Evolutionary conservation across 495 filamentous ascomycete genomes (phyloP).

Genomic region (Penicillium silybi): DNA sequence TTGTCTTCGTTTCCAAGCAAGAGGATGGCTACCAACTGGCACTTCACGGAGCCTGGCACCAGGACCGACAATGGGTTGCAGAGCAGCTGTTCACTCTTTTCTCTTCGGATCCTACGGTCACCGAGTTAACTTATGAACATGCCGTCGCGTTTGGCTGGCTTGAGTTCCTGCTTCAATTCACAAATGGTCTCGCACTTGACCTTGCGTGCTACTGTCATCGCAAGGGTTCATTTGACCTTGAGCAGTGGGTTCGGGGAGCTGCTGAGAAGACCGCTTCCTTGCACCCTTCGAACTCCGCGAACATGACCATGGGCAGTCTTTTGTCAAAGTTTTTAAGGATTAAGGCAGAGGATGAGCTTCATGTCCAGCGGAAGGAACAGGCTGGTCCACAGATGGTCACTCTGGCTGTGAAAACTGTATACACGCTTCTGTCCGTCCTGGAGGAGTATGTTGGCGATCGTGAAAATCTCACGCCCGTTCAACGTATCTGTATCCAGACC

Average conservation of each 20-base stretch:
- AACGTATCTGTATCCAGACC: slow-evolving; percentile 82
- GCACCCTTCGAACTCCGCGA: slow-evolving; percentile 13
- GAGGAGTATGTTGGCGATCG: slow-evolving; percentile 59
- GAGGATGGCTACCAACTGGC: slow-evolving; percentile 75
- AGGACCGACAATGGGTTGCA: slow-evolving; percentile 78
- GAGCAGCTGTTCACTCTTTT: slow-evolving; percentile 75
- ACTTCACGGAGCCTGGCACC: slow-evolving; percentile 82
- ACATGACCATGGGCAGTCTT: slow-evolving; percentile 56
- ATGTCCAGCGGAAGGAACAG: slow-evolving; percentile 61
- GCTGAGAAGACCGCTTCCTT: slow-evolving; percentile 39
- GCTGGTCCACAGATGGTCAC: slow-evolving; percentile 60
- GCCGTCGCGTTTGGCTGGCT: slow-evolving; percentile 76
- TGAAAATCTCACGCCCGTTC: slow-evolving; percentile 59
- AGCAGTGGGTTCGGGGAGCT: slow-evolving; percentile 72
- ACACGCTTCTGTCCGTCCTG: slow-evolving; percentile 72
- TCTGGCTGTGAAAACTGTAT: slow-evolving; percentile 79
- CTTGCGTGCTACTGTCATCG: slow-evolving; percentile 86
- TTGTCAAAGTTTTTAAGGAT: slow-evolving; percentile 72
- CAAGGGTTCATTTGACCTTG: slow-evolving; percentile 71
- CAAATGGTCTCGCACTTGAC: slow-evolving; percentile 81
- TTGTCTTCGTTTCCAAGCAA: slow-evolving; percentile 58
- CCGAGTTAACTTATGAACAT: slow-evolving; percentile 80
- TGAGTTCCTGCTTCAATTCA: slow-evolving; percentile 68
- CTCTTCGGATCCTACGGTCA: slow-evolving; percentile 64
- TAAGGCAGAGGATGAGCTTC: slow-evolving; percentile 78